Evolutionary conservation across 2,329 filamentous ascomycete species (phyloP).

Genomic region (Sporothrix brunneoviolacea): DNA sequence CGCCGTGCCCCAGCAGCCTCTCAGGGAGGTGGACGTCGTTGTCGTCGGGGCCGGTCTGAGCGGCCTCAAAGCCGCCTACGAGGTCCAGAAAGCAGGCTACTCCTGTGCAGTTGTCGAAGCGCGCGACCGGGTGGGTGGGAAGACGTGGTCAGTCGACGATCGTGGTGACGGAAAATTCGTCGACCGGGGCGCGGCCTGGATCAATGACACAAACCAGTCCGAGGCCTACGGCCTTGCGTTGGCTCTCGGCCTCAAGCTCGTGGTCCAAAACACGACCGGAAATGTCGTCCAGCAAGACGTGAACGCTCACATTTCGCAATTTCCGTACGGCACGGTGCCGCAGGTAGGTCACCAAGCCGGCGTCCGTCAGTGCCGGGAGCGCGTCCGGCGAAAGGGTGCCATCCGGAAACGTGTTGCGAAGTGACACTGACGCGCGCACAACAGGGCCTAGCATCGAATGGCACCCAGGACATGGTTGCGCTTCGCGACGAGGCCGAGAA

Average conservation of each 20-base stretch:
- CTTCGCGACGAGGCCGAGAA: conserved; percentile 6
- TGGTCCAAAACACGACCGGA: conserved; percentile 14
- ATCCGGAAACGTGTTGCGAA: too few species aligned
- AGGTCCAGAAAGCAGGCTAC: conserved; percentile 7
- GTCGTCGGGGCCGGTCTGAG: conserved; percentile 15
- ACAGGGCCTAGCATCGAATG: neutral
- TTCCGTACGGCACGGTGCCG: conserved; percentile 9
- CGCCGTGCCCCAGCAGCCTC: conserved; percentile 8
- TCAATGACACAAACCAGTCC: conserved; percentile 17
- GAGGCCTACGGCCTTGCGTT: conserved; percentile 5
- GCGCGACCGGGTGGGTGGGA: conserved; percentile 44
- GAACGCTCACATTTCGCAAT: conserved; percentile 8
- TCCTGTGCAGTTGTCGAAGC: conserved; percentile 42
- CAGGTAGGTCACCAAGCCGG: too few species aligned
- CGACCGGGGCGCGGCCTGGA: conserved; percentile 15
- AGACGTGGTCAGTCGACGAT: conserved; percentile 31
- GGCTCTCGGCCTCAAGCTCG: neutral
- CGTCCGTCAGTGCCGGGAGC: too few species aligned
- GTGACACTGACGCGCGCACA: too few species aligned
- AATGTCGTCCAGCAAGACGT: conserved; percentile 12
- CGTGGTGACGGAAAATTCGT: conserved; percentile 7
- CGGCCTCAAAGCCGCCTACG: conserved; percentile 12
- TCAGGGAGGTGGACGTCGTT: conserved; percentile 12
- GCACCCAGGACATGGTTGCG: neutral
- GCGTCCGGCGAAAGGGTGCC: too few species aligned